A percentile compares a stretch with the other conserved stretches of the same genome.
These are phyloP conservation scores for Maudiozyma serrabonitensis DNA, from an alignment of 805 yeast species.

Conservation along the genomic window DNA sequence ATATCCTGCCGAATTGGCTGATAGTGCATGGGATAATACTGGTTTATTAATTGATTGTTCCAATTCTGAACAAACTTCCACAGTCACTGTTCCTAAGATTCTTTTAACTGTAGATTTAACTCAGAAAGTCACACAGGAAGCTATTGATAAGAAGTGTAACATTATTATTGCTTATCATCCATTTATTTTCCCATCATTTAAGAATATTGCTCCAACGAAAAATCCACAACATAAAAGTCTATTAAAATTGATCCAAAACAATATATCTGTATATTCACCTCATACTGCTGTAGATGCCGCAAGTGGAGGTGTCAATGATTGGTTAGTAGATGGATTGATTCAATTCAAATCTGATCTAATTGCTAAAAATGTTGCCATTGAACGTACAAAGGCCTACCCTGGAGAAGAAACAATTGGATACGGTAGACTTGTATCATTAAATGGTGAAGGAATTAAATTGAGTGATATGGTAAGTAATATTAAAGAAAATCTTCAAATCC, in stretches of 20 bases:
- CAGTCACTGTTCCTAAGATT: constrained; percentile 23
- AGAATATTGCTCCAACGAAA: constrained; percentile 44
- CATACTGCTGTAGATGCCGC: constrained; percentile 96
- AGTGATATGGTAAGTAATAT: constrained; percentile 38
- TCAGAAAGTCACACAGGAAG: constrained; percentile 75
- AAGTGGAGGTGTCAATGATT: constrained; percentile 87
- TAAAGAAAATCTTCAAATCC: constrained; percentile 44
- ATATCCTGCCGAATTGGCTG: constrained; percentile 80
- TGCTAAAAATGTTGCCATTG: constrained; percentile 16
- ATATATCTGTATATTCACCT: constrained; percentile 87
- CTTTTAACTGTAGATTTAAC: constrained; percentile 82
- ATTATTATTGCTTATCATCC: constrained; percentile 87
- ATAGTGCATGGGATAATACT: constrained; percentile 88
- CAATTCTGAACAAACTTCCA: constrained; percentile 13
- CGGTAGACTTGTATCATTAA: constrained; percentile 60
- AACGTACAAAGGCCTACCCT: constrained; percentile 15
- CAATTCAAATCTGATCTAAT: constrained; percentile 13
- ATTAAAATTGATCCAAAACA: constrained; percentile 58
- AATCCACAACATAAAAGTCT: constrained; percentile 81
- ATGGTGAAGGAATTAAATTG: constrained; percentile 33
- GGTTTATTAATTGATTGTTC: constrained; percentile 77
- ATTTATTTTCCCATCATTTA: constrained; percentile 82
- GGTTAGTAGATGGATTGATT: constrained; percentile 60
- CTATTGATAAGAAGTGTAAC: constrained; percentile 44
- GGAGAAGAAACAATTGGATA: constrained; percentile 48